These are phyloP conservation scores for Cyanophora paradoxa DNA, from an alignment of 78 protist genomes.

Conservation along the genomic window DNA sequence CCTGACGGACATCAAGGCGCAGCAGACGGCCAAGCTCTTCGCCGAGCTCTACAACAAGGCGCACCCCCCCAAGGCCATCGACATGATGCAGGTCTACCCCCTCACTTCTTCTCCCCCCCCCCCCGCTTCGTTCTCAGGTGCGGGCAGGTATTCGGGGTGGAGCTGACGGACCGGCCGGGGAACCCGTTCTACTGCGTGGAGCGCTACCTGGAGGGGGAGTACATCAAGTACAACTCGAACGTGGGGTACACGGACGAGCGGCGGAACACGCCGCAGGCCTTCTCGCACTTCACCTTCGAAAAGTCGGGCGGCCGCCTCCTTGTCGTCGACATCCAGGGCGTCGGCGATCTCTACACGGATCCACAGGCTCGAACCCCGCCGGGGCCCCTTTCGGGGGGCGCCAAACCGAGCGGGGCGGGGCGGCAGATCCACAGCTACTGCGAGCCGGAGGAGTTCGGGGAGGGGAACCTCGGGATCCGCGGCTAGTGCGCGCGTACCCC, in stretches of 20 bases:
- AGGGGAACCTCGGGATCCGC: slow-evolving; percentile 71
- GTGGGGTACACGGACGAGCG: slow-evolving; percentile 45
- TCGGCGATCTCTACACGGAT: slow-evolving; percentile 78
- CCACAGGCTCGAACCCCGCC: too few species aligned
- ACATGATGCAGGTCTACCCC: background rate
- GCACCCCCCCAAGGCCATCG: background rate
- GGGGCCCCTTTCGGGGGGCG: too few species aligned
- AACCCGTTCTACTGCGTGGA: slow-evolving; percentile 61
- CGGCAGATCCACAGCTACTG: slow-evolving; percentile 56
- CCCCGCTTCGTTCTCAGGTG: too few species aligned
- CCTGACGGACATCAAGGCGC: too few species aligned
- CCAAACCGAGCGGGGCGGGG: too few species aligned
- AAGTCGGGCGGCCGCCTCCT: slow-evolving; percentile 47
- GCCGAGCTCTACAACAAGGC: background rate
- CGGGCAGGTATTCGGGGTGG: too few species aligned
- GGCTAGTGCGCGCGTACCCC: too few species aligned
- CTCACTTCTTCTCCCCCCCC: too few species aligned
- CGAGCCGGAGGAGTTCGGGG: slow-evolving; percentile 61
- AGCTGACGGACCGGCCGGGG: too few species aligned
- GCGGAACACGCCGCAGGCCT: slow-evolving; percentile 75
- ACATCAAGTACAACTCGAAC: slow-evolving; percentile 75
- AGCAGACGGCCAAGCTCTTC: background rate
- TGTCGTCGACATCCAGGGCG: slow-evolving; percentile 79
- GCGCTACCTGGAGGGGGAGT: slow-evolving; percentile 54
- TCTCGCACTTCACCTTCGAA: slow-evolving; percentile 71